Evolutionary conservation across 1,139 yeast species (phyloP).

Genomic region (Candida glucosophila): DNA sequence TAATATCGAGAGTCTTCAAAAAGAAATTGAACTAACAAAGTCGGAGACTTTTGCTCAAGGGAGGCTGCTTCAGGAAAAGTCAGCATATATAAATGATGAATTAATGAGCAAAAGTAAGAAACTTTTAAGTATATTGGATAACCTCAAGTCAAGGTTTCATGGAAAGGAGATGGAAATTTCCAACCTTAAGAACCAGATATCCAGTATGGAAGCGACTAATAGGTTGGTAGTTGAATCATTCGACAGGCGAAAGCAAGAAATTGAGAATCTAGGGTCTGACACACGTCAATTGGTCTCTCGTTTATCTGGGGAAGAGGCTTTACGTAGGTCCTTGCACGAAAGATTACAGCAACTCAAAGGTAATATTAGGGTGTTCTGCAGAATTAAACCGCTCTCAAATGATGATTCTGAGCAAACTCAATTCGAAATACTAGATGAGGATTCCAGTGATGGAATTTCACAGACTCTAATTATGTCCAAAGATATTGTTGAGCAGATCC

Average conservation of each 20-base stretch:
- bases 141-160: constrained; percentile 7
- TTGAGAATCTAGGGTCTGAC: constrained; percentile 5
- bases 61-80: constrained; percentile 1
- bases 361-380: constrained; percentile 83
- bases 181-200: constrained; percentile 8
- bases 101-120: constrained; percentile 4
- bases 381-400: constrained; percentile 55
- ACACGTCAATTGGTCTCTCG: constrained; percentile 1
- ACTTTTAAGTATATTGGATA: constrained; percentile 4
- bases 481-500: constrained; percentile 11
- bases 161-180: constrained; percentile 16
- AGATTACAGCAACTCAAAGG: constrained; percentile 82
- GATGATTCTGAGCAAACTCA: constrained; percentile 5
- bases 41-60: constrained; percentile 4
- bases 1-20: constrained; percentile 9
- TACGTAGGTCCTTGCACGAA: constrained; percentile 64
- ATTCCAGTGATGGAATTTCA: constrained; percentile 38
- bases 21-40: constrained; percentile 9
- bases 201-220: constrained; percentile 5
- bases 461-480: constrained; percentile 34
- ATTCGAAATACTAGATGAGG: constrained; percentile 26
- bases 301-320: constrained; percentile 14
- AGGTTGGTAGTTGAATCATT: constrained; percentile 2
- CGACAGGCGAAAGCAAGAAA: constrained; percentile 3
- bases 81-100: constrained; percentile 1